Conservation (phyloP, 208 protist genomes). For the Angomonas ambiguus region DNA sequence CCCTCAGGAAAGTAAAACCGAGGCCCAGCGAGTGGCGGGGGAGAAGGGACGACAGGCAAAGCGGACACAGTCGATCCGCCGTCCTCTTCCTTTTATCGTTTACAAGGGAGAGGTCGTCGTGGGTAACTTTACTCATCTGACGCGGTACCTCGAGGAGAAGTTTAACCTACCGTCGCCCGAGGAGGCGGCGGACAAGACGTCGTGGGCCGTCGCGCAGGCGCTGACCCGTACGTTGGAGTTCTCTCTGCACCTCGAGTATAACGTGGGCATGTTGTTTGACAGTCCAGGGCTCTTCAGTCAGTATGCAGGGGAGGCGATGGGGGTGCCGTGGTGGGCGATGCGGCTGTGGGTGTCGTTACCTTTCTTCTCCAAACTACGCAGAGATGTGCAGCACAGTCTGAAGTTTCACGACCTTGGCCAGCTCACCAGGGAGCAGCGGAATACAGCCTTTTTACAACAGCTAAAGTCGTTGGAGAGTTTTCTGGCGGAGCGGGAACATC, state of each 20-base stretch:
- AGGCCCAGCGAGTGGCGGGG: not conserved
- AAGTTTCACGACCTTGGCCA: constrained; percentile 8
- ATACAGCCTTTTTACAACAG: not conserved
- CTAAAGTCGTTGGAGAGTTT: not conserved
- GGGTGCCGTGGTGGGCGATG: constrained; percentile 16
- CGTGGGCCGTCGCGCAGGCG: constrained; percentile 30
- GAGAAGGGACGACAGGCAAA: not conserved
- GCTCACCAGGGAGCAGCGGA: not conserved
- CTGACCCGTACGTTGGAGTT: constrained; percentile 26
- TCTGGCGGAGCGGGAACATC: not conserved
- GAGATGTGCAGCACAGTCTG: not conserved
- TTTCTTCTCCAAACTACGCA: constrained; percentile 6
- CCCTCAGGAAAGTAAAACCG: not conserved
- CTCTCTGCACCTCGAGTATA: constrained; percentile 30
- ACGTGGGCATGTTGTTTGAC: constrained; percentile 28
- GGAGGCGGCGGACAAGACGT: constrained; percentile 6
- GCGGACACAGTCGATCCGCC: not conserved
- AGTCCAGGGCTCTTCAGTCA: constrained; percentile 24
- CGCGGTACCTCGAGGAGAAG: constrained; percentile 22
- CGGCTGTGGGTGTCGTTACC: constrained; percentile 14
- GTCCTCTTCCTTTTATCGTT: constrained; percentile 24
- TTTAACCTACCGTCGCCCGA: constrained; percentile 16
- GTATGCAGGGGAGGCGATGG: constrained; percentile 29
- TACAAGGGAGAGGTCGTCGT: constrained; percentile 22
- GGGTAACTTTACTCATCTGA: constrained; percentile 12